Evolutionary conservation across 352 stramenopile genomes (phyloP), one percentile per base, ranked within the genome.

Genomic region (Pythium oligandrum): DNA sequence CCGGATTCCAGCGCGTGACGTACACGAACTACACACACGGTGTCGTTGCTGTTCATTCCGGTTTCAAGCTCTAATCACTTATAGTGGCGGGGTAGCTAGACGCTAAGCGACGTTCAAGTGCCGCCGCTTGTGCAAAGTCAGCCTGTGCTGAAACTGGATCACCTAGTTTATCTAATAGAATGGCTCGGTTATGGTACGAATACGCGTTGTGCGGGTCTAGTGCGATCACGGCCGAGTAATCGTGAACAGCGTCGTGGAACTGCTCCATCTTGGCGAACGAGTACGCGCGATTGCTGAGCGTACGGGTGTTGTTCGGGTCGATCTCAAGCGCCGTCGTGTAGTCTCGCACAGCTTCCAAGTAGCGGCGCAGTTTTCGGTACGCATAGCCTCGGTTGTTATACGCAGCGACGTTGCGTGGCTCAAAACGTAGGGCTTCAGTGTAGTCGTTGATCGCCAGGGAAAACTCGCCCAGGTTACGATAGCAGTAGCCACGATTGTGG

Each of bases 1-100:
- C 84, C n/a, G 96, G 96, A 39, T 98, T 99, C 73, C 62, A 93
- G 59, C 71, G 71, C 61, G 81, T 96, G 42, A 85, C 83, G 34
- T 98, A 98, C 75, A 93, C 84, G 49, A 98, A 99, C 74, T 93
- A 99, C 64, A 99, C 95, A 26, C 86, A 96, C 55, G 97, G 97
- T 50, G 96, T 99, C 53, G 96, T 98, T 33, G 96, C 97, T 30
- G 82, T 99, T 34, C 96, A 99, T 77, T 97, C 95, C 56, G 96
- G 96, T 40, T 99, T 97, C 72, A 98, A 97, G 74, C 78, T 96
- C 38, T 26, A 26, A 26, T 26, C 17, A 26, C 17, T 26, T 0
- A 26, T 26, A 26, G 17, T 26, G 17, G 17, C 17, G 17, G 17
- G 17, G 17, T 26, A 26, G 17, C 17, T 26, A 26, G 17, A 26